Evolutionary conservation across 1,284 basidiomycete genomes (phyloP), one percentile per base, ranked within the genome.

Genomic region (Fomitopsis schrenkii): DNA sequence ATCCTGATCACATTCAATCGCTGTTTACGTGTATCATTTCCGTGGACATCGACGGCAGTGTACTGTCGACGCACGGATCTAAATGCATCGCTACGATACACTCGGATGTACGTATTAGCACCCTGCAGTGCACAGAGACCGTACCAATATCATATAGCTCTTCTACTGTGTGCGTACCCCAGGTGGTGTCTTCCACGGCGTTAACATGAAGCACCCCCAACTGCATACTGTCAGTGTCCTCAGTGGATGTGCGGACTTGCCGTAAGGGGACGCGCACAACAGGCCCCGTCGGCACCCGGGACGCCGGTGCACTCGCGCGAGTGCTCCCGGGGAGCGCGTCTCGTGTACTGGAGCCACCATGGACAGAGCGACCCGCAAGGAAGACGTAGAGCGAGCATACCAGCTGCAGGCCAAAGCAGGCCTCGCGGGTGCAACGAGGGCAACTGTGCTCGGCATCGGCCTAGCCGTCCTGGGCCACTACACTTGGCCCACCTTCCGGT

Each of bases 401-500:
- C 61, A 70, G 38, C 55, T 73, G 17, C 70, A 71, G 59, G 63
- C 65, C 5, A 55, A 54, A 30, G 69, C 66, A 19, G 68, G 63
- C n/a, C n/a, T 64, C 19, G 68, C 91, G 85, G 89, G 89, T 55
- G 87, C 83, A 57, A 73, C 80, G 42, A 77, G 76, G 67, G 82
- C 77, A 68, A 82, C 81, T 5, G 69, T 76, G 12, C 71, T 88
- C 60, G 91, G 91, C 1, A 66, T 86, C 17, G 83, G 88, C 33
- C 74, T 85, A 35, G 80, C 85, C 35, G 80, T 86, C 30, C 72
- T 93, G 53, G 86, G 79, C n/a, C 91, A 95, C 71, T 82, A 85
- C 70, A 78, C 83, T 40, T 94, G 87, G 86, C 92, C 92, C n/a
- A 65, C 79, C 19, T 94, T 95, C 74, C 80, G 88, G 90, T 91